These are phyloP conservation scores for Podosphaera xanthii DNA, from an alignment of 2,329 filamentous ascomycete species.

Conservation along the genomic window DNA sequence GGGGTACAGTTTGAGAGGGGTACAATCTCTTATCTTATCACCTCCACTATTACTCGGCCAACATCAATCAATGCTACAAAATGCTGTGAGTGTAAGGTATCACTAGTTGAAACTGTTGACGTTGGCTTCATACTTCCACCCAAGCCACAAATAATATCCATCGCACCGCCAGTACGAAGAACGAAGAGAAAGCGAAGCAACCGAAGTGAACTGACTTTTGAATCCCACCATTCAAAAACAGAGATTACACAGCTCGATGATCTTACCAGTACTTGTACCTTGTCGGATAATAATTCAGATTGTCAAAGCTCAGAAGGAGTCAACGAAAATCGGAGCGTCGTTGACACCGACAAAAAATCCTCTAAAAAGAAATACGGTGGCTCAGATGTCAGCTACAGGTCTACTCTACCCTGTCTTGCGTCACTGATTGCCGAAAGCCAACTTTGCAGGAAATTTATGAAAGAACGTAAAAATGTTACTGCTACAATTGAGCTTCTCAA, in stretches of 20 bases:
- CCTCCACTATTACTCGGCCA: slow-evolving; percentile 70
- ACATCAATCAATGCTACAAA: slow-evolving; percentile 63
- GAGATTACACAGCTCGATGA: slow-evolving; percentile 14
- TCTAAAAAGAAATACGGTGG: slow-evolving; percentile 29
- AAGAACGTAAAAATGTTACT: slow-evolving; percentile 60
- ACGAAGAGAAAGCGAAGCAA: slow-evolving; percentile 24
- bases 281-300: slow-evolving; percentile 17
- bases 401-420: slow-evolving; percentile 16
- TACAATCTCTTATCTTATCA: slow-evolving; percentile 76
- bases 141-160: slow-evolving; percentile 59
- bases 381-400: slow-evolving; percentile 23
- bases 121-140: slow-evolving; percentile 53
- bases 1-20: slow-evolving; percentile 66
- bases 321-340: slow-evolving; percentile 39
- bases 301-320: slow-evolving; percentile 20
- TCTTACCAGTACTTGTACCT: slow-evolving; percentile 16
- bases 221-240: slow-evolving; percentile 6
- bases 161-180: slow-evolving; percentile 64
- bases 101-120: slow-evolving; percentile 63
- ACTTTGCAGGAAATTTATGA: slow-evolving; percentile 27
- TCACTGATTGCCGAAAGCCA: slow-evolving; percentile 20
- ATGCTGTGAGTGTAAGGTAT: slow-evolving; percentile 60
- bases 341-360: slow-evolving; percentile 46
- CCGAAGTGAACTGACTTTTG: slow-evolving; percentile 7
- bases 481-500: slow-evolving; percentile 64